Evolutionary conservation across 768 basidiomycete genomes (phyloP).

Genomic region (Mycena rosella): DNA sequence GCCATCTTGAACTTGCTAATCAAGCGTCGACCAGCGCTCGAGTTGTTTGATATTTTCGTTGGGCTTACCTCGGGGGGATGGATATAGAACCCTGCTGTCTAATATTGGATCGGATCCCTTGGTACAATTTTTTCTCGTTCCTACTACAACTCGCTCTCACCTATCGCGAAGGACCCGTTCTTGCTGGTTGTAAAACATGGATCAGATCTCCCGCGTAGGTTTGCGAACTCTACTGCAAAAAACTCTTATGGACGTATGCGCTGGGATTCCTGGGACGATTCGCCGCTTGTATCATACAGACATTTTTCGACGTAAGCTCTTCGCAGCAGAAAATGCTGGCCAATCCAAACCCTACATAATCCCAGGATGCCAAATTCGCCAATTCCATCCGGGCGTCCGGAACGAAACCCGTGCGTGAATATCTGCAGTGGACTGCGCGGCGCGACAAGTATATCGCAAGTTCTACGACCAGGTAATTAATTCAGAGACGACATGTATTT

Average conservation of each 20-base stretch:
- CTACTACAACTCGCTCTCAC: neutral
- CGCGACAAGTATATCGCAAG: constrained; percentile 60
- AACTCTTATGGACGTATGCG: no score
- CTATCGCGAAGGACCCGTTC: constrained; percentile 10
- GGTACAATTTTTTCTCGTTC: constrained; percentile 53
- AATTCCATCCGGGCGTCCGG: constrained; percentile 53
- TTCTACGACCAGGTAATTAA: constrained; percentile 72
- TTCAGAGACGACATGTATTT: constrained; percentile 31
- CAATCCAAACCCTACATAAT: constrained; percentile 43
- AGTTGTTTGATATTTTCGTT: constrained; percentile 71
- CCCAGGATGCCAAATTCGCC: constrained; percentile 65
- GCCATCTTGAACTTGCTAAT: neutral
- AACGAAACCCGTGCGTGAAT: constrained; percentile 64
- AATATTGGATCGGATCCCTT: constrained; percentile 78
- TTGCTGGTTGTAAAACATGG: constrained; percentile 12
- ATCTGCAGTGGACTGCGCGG: constrained; percentile 55
- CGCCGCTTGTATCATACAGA: constrained; percentile 11
- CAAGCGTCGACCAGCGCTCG: constrained; percentile 50
- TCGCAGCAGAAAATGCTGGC: no score
- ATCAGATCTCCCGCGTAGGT: constrained; percentile 6
- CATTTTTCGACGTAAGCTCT: constrained; percentile 28
- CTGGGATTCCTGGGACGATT: constrained; percentile 12
- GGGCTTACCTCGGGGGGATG: constrained; percentile 79
- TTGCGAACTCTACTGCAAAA: constrained; percentile 36
- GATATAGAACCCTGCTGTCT: constrained; percentile 77